Evolutionary conservation across 176 grass and related monocot genomes (phyloP).

Genomic region (Leersia perrieri): DNA sequence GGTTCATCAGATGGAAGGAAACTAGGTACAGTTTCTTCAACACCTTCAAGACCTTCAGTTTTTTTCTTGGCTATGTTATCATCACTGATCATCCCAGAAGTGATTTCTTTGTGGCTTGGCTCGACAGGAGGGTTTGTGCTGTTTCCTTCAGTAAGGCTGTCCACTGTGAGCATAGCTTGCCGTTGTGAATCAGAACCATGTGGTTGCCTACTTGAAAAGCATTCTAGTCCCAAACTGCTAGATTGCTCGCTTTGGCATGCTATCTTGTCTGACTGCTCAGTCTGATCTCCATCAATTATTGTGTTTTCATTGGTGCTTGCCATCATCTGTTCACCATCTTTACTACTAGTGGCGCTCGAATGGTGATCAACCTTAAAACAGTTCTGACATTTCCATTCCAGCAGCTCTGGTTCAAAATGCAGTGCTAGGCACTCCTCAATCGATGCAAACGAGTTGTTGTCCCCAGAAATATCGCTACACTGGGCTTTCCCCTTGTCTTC

Average conservation of each 20-base stretch:
- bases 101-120: background rate
- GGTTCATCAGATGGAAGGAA: conserved; percentile 17
- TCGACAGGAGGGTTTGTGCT: background rate
- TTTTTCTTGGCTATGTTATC: conserved; percentile 23
- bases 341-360: background rate
- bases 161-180: background rate
- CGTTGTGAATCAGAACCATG: conserved; percentile 28
- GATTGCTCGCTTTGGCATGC: conserved; percentile 22
- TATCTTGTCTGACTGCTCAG: conserved; percentile 15
- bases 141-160: background rate
- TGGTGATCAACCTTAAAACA: conserved; percentile 23
- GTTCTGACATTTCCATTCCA: conserved; percentile 22
- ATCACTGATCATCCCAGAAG: conserved; percentile 20
- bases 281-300: background rate
- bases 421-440: conserved; percentile 27
- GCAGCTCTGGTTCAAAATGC: background rate
- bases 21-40: conserved; percentile 31
- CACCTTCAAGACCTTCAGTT: conserved; percentile 12
- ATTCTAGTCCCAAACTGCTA: conserved; percentile 22
- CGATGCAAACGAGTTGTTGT: conserved; percentile 7
- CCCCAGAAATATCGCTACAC: background rate
- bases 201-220: conserved; percentile 7
- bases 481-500: conserved; percentile 13
- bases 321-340: background rate
- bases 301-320: conserved; percentile 2